Percentiles rank a stretch among this genome's conserved stretches.
phyloP scores from a whole-genome alignment of 2,329 filamentous ascomycete species.

The Ceratocystis albifundus region DNA sequence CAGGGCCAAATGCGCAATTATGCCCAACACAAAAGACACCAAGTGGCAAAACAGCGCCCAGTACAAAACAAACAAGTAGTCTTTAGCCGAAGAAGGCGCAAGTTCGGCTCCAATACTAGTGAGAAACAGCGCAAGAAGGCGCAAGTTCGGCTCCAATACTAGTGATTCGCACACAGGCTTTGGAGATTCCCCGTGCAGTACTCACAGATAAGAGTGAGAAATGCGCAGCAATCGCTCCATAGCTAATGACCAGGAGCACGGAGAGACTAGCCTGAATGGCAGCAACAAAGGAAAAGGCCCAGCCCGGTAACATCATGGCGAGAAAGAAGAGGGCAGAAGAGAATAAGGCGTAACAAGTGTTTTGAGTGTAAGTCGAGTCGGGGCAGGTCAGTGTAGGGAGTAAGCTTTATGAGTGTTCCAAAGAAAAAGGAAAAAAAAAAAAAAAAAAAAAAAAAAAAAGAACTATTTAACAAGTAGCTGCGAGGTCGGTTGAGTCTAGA shows the following conservation, averaged over 20 bases:
- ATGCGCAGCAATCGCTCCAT: slow-evolving; percentile 34
- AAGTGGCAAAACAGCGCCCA: slow-evolving; percentile 29
- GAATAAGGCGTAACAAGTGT: neutral
- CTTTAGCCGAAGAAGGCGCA: slow-evolving; percentile 26
- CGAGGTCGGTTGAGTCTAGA: neutral
- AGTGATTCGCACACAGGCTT: slow-evolving; percentile 37
- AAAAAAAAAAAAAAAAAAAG: neutral
- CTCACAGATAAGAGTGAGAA: slow-evolving; percentile 31
- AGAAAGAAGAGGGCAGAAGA: neutral
- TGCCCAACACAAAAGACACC: slow-evolving; percentile 34
- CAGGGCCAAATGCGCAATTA: slow-evolving; percentile 31
- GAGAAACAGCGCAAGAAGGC: slow-evolving; percentile 37
- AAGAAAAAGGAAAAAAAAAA: neutral
- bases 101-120: slow-evolving; percentile 37
- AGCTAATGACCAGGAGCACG: slow-evolving; percentile 37
- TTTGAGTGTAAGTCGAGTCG: neutral
- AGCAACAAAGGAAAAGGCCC: slow-evolving; percentile 31
- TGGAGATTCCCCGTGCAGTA: slow-evolving; percentile 35
- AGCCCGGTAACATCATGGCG: neutral
- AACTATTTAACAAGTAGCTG: neutral
- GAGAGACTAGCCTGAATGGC: slow-evolving; percentile 39
- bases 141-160: slow-evolving; percentile 38
- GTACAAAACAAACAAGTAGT: slow-evolving; percentile 31
- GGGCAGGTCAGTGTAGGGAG: neutral
- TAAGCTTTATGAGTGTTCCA: neutral